These are phyloP conservation scores for Curvularia sp. DNA, from an alignment of 2,329 filamentous ascomycete genomes.

Conservation along the genomic window DNA sequence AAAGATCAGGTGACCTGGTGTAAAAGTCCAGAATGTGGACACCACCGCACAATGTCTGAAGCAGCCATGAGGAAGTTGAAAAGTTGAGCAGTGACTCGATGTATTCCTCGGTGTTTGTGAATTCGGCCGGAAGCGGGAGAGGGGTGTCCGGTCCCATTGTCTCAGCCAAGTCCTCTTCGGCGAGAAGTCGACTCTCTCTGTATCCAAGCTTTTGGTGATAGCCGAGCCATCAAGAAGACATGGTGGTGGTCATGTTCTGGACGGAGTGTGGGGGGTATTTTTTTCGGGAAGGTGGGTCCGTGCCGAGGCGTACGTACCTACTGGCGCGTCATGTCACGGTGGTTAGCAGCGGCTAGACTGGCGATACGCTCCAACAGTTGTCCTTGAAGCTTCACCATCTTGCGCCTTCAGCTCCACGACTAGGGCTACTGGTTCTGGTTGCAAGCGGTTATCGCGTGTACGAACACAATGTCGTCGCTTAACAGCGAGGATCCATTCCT, in stretches of 20 bases:
- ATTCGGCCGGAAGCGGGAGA: slow-evolving; percentile 75
- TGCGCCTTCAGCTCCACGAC: neutral
- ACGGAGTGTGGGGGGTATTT: slow-evolving; percentile 24
- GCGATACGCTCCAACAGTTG: slow-evolving; percentile 18
- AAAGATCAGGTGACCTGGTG: slow-evolving; percentile 82
- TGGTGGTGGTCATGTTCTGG: slow-evolving; percentile 18
- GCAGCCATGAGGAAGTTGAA: slow-evolving; percentile 73
- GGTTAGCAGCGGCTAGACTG: slow-evolving; percentile 14
- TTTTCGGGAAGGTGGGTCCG: slow-evolving; percentile 29
- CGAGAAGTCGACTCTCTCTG: neutral
- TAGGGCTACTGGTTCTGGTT: neutral
- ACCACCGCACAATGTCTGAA: slow-evolving; percentile 92
- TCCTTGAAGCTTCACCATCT: slow-evolving; percentile 5
- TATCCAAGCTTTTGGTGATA: slow-evolving; percentile 1
- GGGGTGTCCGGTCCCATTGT: slow-evolving; percentile 58
- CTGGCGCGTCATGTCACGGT: slow-evolving; percentile 17
- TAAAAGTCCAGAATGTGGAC: slow-evolving; percentile 97
- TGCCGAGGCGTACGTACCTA: slow-evolving; percentile 17
- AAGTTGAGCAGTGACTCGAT: slow-evolving; percentile 80
- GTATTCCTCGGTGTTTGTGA: slow-evolving; percentile 76
- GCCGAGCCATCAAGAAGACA: slow-evolving; percentile 16
- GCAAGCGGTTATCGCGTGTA: slow-evolving; percentile 14
- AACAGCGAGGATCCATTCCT: slow-evolving; percentile 59
- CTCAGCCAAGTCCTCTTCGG: slow-evolving; percentile 23
- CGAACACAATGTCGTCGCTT: slow-evolving; percentile 49